These are phyloP conservation scores for Colletotrichum sp. DNA, from an alignment of 2,329 filamentous ascomycete species.

Conservation along the genomic window DNA sequence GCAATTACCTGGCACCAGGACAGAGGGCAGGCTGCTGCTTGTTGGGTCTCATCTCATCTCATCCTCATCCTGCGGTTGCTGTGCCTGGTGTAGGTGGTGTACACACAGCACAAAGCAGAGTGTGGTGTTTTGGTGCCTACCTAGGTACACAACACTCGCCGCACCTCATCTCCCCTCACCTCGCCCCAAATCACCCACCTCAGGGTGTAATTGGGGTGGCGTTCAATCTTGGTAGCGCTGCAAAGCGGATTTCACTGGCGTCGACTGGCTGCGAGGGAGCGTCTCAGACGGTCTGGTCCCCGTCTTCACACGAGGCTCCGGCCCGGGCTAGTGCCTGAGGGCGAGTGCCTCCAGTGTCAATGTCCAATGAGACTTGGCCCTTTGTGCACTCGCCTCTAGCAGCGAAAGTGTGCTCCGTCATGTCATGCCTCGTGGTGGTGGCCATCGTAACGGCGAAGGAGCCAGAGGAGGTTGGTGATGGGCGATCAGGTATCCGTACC, in stretches of 20 bases:
- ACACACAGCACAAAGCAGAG: background rate
- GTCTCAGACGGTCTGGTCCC: background rate
- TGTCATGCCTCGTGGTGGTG: slow-evolving; percentile 7
- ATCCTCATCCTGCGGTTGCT: background rate
- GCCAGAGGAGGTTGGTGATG: background rate
- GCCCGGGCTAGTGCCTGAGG: background rate
- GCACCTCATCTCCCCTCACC: background rate
- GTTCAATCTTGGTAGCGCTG: background rate
- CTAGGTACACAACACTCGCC: background rate
- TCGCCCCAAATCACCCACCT: background rate
- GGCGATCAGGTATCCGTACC: background rate
- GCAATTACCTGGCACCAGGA: background rate
- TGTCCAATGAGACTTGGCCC: background rate
- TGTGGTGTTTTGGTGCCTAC: background rate
- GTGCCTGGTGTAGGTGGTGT: background rate
- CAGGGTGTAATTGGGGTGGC: slow-evolving; percentile 1
- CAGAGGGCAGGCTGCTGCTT: background rate
- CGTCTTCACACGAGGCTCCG: slow-evolving; percentile 6
- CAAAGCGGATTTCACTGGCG: background rate
- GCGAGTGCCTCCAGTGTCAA: background rate
- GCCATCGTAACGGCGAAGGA: background rate
- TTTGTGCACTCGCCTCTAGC: background rate
- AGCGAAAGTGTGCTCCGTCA: background rate
- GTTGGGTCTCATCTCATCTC: background rate
- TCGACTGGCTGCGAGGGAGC: slow-evolving; percentile 6